Conservation (phyloP, 1,284 basidiomycete species). For the Cystobasidium slooffiae region DNA sequence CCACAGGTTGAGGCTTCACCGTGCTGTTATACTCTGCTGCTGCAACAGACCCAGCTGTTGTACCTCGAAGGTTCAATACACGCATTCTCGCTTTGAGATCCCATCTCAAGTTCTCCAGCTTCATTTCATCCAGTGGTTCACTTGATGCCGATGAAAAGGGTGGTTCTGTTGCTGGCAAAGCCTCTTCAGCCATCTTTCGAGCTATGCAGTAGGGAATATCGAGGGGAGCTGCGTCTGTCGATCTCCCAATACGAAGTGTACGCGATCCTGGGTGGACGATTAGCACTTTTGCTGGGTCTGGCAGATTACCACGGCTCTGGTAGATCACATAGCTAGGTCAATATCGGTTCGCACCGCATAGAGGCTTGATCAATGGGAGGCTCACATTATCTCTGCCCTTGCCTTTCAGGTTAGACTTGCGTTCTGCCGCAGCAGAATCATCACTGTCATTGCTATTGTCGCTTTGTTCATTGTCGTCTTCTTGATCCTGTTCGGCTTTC, state of each 20-base stretch:
- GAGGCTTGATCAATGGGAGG: not conserved
- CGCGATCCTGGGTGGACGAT: slow-evolving; percentile 94
- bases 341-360: not conserved
- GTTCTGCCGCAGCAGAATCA: not conserved
- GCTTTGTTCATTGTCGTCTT: not conserved
- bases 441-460: slow-evolving; percentile 10
- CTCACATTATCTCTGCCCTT: slow-evolving; percentile 35
- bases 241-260: slow-evolving; percentile 81
- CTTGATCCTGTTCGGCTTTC: slow-evolving; percentile 5
- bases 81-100: slow-evolving; percentile 82
- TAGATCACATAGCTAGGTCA: not conserved
- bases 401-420: slow-evolving; percentile 34
- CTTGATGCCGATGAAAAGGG: slow-evolving; percentile 6
- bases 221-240: slow-evolving; percentile 81
- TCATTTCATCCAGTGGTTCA: slow-evolving; percentile 67
- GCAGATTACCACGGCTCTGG: slow-evolving; percentile 4
- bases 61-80: slow-evolving; percentile 81
- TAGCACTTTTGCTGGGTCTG: slow-evolving; percentile 57
- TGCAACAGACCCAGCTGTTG: slow-evolving; percentile 72
- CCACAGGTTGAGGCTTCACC: slow-evolving; percentile 71
- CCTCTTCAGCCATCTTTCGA: slow-evolving; percentile 45
- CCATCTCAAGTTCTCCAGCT: slow-evolving; percentile 70
- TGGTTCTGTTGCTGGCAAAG: slow-evolving; percentile 7
- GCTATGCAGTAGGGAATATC: slow-evolving; percentile 79
- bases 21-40: slow-evolving; percentile 65